Conservation (phyloP, 768 basidiomycete genomes). For the Boletus vermiculosoides region DNA sequence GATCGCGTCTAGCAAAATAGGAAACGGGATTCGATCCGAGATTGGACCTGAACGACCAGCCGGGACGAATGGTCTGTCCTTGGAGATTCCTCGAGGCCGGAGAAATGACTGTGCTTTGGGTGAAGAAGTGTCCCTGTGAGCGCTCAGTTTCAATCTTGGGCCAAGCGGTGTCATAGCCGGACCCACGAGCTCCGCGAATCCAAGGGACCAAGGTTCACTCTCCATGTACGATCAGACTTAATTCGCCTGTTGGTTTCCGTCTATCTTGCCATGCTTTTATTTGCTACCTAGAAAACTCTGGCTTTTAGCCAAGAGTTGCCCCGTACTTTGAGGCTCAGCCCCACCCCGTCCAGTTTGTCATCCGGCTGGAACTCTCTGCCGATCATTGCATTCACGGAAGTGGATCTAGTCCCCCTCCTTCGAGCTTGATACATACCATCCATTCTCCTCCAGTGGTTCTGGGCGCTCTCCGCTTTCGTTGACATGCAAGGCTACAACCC, state of each 20-base stretch:
- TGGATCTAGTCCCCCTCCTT: slow-evolving; percentile 5
- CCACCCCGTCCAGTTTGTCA: slow-evolving; percentile 29
- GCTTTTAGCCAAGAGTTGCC: slow-evolving; percentile 14
- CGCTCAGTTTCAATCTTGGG: slow-evolving; percentile 34
- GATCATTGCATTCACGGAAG: slow-evolving; percentile 29
- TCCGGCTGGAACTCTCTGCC: slow-evolving; percentile 21
- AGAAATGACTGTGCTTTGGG: slow-evolving; percentile 30
- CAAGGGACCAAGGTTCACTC: slow-evolving; percentile 28
- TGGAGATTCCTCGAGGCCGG: slow-evolving; percentile 48
- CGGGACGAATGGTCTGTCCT: slow-evolving; percentile 31
- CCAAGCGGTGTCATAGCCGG: slow-evolving; percentile 30
- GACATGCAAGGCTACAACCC: slow-evolving; percentile 32
- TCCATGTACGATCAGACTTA: slow-evolving; percentile 34
- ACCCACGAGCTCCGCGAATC: slow-evolving; percentile 36
- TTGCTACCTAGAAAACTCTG: slow-evolving; percentile 29
- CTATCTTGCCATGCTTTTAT: slow-evolving; percentile 35
- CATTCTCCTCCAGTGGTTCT: slow-evolving; percentile 2
- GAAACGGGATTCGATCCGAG: slow-evolving; percentile 36
- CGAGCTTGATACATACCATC: slow-evolving; percentile 7
- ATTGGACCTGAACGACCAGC: slow-evolving; percentile 30
- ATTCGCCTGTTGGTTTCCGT: slow-evolving; percentile 29
- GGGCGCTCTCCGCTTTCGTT: slow-evolving; percentile 7
- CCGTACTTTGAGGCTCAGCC: slow-evolving; percentile 18
- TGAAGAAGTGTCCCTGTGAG: slow-evolving; percentile 29
- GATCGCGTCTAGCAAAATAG: slow-evolving; percentile 44